These are phyloP conservation scores for Grammothele lineata DNA, from an alignment of 768 basidiomycete genomes.

Conservation along the genomic window DNA sequence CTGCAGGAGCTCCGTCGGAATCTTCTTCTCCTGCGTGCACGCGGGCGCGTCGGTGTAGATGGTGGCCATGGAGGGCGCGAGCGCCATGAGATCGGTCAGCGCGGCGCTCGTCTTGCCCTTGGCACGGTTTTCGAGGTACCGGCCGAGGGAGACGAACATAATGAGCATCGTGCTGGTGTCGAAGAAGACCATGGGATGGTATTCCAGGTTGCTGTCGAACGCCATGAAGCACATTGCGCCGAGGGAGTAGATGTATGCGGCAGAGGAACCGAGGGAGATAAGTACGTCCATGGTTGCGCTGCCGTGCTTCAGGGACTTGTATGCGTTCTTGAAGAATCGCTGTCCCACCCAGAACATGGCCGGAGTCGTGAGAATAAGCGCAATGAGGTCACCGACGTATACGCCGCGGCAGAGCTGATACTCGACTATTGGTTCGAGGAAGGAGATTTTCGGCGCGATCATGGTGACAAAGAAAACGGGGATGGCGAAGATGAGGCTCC, in stretches of 20 bases:
- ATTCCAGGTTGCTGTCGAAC: slow-evolving; percentile 60
- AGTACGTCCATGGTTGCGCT: slow-evolving; percentile 98
- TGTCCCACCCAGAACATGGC: slow-evolving; percentile 90
- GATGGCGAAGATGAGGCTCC: slow-evolving; percentile 72
- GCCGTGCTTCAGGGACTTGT: slow-evolving; percentile 85
- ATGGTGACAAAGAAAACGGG: slow-evolving; percentile 95
- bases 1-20: slow-evolving; percentile 92
- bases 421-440: slow-evolving; percentile 49
- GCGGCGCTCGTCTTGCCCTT: slow-evolving; percentile 98
- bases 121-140: slow-evolving; percentile 93
- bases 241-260: slow-evolving; percentile 90
- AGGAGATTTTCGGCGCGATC: slow-evolving; percentile 68
- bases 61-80: slow-evolving; percentile 91
- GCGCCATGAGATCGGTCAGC: slow-evolving; percentile 92
- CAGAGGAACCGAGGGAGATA: slow-evolving; percentile 90
- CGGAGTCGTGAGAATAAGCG: slow-evolving; percentile 77
- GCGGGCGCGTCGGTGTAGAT: slow-evolving; percentile 86
- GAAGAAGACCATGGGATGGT: slow-evolving; percentile 88
- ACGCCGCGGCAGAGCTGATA: slow-evolving; percentile 58
- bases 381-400: slow-evolving; percentile 77
- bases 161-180: slow-evolving; percentile 99
- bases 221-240: slow-evolving; percentile 61
- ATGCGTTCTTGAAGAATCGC: slow-evolving; percentile 87
- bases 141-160: slow-evolving; percentile 93
- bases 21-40: slow-evolving; percentile 82